Evolutionary conservation across 106 monocot genomes (phyloP).

Genomic region (Apostasia shenzhenica): DNA sequence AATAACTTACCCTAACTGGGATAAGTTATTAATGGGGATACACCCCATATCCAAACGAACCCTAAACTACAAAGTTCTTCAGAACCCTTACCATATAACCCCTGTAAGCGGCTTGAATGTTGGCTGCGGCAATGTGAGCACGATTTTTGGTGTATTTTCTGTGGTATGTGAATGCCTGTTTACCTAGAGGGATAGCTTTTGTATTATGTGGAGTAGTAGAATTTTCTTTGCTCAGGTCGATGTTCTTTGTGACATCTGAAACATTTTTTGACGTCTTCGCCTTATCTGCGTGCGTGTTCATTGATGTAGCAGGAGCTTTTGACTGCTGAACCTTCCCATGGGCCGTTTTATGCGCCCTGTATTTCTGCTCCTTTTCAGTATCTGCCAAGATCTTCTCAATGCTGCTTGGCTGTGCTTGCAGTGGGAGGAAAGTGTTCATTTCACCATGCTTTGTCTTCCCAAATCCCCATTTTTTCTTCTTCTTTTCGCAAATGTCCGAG

Average conservation of each 20-base stretch:
- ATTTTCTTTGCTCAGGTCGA: no score
- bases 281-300: no score
- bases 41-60: no score
- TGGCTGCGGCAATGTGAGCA: conserved; percentile 37
- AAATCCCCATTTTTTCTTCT: conserved; percentile 52
- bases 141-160: not conserved
- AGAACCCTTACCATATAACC: conserved; percentile 43
- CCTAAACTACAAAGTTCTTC: no score
- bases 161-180: no score
- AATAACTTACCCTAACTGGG: no score
- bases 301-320: conserved; percentile 1
- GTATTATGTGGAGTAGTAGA: not conserved
- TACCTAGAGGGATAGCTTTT: conserved; percentile 3
- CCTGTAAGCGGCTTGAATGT: conserved; percentile 78
- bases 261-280: no score
- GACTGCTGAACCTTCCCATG: conserved; percentile 5
- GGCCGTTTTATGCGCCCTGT: conserved; percentile 2
- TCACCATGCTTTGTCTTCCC: conserved; percentile 37
- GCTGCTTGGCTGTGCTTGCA: conserved; percentile 58
- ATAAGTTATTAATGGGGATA: no score
- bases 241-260: no score
- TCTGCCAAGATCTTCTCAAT: conserved; percentile 76
- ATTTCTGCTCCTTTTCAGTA: conserved; percentile 40
- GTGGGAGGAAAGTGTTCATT: conserved; percentile 29
- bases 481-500: conserved; percentile 23